Base-by-base conservation (phyloP, 192 early-diverging fungal species). In the Polychytrium aggregatum region DNA sequence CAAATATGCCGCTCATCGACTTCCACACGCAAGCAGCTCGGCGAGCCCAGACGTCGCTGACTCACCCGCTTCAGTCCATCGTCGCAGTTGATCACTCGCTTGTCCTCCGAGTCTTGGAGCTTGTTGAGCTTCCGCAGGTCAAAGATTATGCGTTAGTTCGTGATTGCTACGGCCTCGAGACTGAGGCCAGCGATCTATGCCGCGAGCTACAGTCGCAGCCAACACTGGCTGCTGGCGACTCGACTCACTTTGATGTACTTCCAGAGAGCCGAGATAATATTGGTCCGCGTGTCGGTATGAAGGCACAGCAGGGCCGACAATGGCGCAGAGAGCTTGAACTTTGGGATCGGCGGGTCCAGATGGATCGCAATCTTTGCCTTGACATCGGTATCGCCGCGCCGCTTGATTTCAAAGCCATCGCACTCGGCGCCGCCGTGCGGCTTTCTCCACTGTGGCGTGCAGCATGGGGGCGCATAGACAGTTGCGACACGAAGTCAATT, bases 381-480 rank as follows among this genome's bases (percentile, higher is more conserved):
- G 2, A 91, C 84, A 48, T 92, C 84, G 31, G 62, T 65, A 55
- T 95, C 90, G 6, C 92, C 95, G 40, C 77, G 82, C 48, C 91
- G 78, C 51, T 94, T 96, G 30, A 96, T 77, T 59, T 98, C 92
- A 56, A 98, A 84, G 8, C 91, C 92, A 57, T 98, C 85, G 53
- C 58, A 68, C 8, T 86, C 83, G 14, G 72, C 59, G 24, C 41
- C 31, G 48, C 52, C 59, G 9, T 61, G 47, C 18, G 64, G 49
- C 45, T 79, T 78, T 44, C 69, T 62, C 80, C 83, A 87, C 68
- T 82, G 30, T 56, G n/a, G n/a, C n/a, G n/a, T n/a, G n/a, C n/a
- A n/a, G n/a, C n/a, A n/a, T 13, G 17, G 35, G 8, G 30, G 8
- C 6, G 8, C 2, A 29, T 24, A 41, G 9, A n/a, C n/a, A n/a